These are phyloP conservation scores for Lolium rigidum DNA, from an alignment of 176 grass and related monocot species.

Conservation along the genomic window DNA sequence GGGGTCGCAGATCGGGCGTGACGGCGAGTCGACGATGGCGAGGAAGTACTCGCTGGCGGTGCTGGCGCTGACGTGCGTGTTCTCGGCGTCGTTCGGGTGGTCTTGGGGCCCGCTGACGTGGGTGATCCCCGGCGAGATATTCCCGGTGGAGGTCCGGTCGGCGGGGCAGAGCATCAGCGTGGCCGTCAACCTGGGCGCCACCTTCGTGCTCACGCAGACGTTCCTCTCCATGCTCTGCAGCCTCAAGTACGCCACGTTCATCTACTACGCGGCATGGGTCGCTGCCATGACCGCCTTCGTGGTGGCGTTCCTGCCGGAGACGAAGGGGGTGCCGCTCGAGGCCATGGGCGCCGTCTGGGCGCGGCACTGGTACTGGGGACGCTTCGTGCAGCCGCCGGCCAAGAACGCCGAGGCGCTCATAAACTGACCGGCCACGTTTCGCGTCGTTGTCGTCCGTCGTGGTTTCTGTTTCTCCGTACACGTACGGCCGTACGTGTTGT, in stretches of 20 bases:
- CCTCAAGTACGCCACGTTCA: constrained; percentile 68
- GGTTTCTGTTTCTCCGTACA: no score
- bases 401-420: constrained; percentile 24
- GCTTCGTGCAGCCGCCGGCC: constrained; percentile 35
- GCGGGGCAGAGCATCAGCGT: constrained; percentile 72
- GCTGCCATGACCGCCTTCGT: constrained; percentile 67
- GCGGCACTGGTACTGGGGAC: constrained; percentile 64
- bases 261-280: constrained; percentile 65
- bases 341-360: constrained; percentile 60
- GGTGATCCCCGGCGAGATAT: constrained; percentile 77
- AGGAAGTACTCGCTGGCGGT: constrained; percentile 58
- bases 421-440: neutral
- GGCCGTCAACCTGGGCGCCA: constrained; percentile 69
- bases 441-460: no score
- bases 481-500: no score
- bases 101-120: constrained; percentile 82
- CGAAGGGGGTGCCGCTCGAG: constrained; percentile 64
- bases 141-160: constrained; percentile 82
- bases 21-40: constrained; percentile 51
- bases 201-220: constrained; percentile 74
- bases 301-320: constrained; percentile 64
- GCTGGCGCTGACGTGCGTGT: constrained; percentile 69
- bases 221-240: constrained; percentile 71
- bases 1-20: constrained; percentile 40
- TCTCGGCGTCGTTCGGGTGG: constrained; percentile 73